Conservation (phyloP, 2,329 filamentous ascomycete species). For the Colletotrichum shisoi region DNA sequence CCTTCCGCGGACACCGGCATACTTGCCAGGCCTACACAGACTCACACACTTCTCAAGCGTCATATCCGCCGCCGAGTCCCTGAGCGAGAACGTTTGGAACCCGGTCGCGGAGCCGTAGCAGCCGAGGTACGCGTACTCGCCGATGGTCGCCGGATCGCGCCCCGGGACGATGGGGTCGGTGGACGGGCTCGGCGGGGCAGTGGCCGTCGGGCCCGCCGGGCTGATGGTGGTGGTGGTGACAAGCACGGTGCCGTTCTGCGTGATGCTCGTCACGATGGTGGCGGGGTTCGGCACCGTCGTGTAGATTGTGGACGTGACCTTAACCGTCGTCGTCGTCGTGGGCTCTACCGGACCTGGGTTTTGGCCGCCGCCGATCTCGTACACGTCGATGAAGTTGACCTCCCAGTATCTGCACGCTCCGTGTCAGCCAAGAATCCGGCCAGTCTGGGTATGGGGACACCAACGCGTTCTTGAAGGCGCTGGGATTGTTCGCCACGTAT, state of each 20-base stretch:
- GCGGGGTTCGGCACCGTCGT: constrained; percentile 43
- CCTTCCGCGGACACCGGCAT: constrained; percentile 52
- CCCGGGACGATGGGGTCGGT: constrained; percentile 39
- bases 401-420: constrained; percentile 55
- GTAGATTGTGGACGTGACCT: constrained; percentile 43
- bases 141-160: constrained; percentile 48
- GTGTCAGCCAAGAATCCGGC: not conserved
- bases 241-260: constrained; percentile 22
- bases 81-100: constrained; percentile 49
- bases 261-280: constrained; percentile 21
- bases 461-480: constrained; percentile 53
- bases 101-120: constrained; percentile 54
- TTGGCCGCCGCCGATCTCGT: constrained; percentile 43
- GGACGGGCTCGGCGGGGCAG: constrained; percentile 26
- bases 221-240: constrained; percentile 21
- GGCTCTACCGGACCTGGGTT: constrained; percentile 36
- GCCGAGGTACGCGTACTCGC: constrained; percentile 49
- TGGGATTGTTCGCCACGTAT: constrained; percentile 57
- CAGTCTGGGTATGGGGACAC: constrained; percentile 34
- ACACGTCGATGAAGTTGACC: constrained; percentile 63
- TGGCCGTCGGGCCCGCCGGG: constrained; percentile 12
- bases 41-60: constrained; percentile 51
- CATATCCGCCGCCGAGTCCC: constrained; percentile 49
- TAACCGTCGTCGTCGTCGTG: constrained; percentile 45
- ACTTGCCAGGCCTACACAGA: constrained; percentile 49